Evolutionary conservation across 1,139 yeast genomes (phyloP).

Genomic region (Debaryomyces psychrophilus): DNA sequence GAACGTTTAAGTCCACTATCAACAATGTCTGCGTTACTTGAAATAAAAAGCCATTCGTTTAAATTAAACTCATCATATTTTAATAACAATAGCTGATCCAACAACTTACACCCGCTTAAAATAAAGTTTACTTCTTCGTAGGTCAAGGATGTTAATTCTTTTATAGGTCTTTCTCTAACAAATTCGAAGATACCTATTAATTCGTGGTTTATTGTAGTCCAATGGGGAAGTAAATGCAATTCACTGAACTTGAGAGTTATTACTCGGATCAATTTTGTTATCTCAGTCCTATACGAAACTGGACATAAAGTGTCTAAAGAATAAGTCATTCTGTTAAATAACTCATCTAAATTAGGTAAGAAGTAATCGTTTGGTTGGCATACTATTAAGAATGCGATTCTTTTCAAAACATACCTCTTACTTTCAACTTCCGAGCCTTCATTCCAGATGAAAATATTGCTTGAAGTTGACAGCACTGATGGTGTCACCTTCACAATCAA

Average conservation of each 20-base stretch:
- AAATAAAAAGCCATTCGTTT: slow-evolving; percentile 83
- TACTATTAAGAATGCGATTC: slow-evolving; percentile 64
- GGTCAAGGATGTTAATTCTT: slow-evolving; percentile 35
- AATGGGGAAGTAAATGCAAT: slow-evolving; percentile 65
- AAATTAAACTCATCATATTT: slow-evolving; percentile 79
- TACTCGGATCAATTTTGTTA: slow-evolving; percentile 63
- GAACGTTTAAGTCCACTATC: slow-evolving; percentile 37
- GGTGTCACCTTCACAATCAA: slow-evolving; percentile 53
- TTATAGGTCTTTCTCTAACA: slow-evolving; percentile 31
- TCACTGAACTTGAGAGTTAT: slow-evolving; percentile 63
- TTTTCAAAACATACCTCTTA: slow-evolving; percentile 52
- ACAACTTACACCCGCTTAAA: slow-evolving; percentile 69
- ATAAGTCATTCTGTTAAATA: slow-evolving; percentile 54
- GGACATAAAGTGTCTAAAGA: slow-evolving; percentile 40
- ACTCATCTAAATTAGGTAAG: slow-evolving; percentile 48
- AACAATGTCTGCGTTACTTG: slow-evolving; percentile 69
- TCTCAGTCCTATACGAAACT: slow-evolving; percentile 43
- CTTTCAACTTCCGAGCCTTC: slow-evolving; percentile 64
- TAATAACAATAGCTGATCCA: slow-evolving; percentile 71
- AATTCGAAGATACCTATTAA: slow-evolving; percentile 56
- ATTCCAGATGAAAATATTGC: slow-evolving; percentile 73
- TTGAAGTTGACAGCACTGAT: slow-evolving; percentile 50
- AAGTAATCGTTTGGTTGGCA: slow-evolving; percentile 63
- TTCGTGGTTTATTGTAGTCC: slow-evolving; percentile 71
- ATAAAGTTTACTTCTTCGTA: slow-evolving; percentile 46